These are phyloP conservation scores for Penicillium sp. DNA, from an alignment of 2,329 filamentous ascomycete species.

Conservation along the genomic window DNA sequence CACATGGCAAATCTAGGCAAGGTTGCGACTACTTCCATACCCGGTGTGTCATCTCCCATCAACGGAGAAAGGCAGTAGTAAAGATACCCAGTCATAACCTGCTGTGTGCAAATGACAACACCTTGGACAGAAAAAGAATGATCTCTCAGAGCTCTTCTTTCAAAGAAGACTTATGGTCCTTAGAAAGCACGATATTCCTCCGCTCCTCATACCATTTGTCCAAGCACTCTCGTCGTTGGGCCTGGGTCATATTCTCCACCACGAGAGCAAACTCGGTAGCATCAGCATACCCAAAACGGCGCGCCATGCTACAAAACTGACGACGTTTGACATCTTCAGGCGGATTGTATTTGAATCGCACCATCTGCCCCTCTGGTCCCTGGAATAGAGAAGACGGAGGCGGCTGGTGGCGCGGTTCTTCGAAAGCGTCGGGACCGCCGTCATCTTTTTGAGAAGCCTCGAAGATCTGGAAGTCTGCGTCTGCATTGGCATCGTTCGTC, in stretches of 20 bases:
- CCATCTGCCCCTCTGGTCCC: conserved; percentile 36
- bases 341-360: conserved; percentile 62
- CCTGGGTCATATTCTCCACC: conserved; percentile 86
- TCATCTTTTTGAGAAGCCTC: conserved; percentile 17
- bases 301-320: conserved; percentile 89
- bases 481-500: conserved; percentile 18
- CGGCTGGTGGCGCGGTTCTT: conserved; percentile 8
- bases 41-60: not conserved
- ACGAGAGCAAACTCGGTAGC: conserved; percentile 81
- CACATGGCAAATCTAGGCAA: no score
- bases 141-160: not conserved
- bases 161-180: not conserved
- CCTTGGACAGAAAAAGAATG: not conserved
- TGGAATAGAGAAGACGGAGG: conserved; percentile 8
- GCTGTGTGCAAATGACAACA: no score
- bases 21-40: no score
- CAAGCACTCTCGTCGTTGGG: conserved; percentile 69
- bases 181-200: conserved; percentile 43
- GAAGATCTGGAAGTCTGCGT: conserved; percentile 33
- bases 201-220: conserved; percentile 72
- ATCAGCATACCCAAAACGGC: conserved; percentile 66
- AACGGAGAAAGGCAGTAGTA: not conserved
- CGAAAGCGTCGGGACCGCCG: conserved; percentile 1
- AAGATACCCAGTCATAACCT: not conserved
- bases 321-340: conserved; percentile 66